Percentiles rank a stretch among this genome's conserved stretches.
Evolutionary conservation across 2,329 filamentous ascomycete genomes (phyloP).

Genomic region (Colletotrichum tamarilloi): DNA sequence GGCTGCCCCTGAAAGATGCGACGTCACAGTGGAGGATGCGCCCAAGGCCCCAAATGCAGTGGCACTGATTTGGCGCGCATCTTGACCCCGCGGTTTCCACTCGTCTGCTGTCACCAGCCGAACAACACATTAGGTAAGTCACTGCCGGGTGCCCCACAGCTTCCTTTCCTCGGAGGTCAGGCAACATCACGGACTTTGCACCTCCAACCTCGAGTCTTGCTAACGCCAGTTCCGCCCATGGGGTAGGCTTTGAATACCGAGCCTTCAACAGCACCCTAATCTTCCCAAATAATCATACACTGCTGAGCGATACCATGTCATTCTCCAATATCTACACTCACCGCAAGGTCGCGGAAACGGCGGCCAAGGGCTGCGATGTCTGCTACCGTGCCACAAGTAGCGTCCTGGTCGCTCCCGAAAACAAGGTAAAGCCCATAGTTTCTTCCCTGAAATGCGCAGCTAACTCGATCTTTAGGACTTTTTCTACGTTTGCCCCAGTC

Average conservation of each 20-base stretch:
- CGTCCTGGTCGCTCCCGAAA: constrained; percentile 89
- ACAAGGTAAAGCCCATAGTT: constrained; percentile 70
- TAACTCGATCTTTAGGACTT: constrained; percentile 69
- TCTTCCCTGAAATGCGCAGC: no score
- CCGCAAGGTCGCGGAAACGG: constrained; percentile 86
- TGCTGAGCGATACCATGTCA: constrained; percentile 50
- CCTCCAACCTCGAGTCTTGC: neutral
- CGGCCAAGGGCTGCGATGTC: constrained; percentile 86
- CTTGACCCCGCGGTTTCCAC: constrained; percentile 22
- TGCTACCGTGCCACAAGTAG: constrained; percentile 91
- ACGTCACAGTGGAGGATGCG: constrained; percentile 31
- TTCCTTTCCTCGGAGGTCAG: neutral
- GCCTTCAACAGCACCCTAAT: neutral
- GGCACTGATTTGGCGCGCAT: neutral
- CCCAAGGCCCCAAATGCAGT: neutral
- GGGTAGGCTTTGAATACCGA: neutral
- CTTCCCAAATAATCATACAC: neutral
- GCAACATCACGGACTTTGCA: neutral
- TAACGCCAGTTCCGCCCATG: neutral
- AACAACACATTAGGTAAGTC: neutral
- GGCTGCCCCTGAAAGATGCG: constrained; percentile 13
- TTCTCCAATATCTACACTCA: constrained; percentile 87
- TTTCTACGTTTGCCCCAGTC: constrained; percentile 88
- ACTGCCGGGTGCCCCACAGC: neutral
- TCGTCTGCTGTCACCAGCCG: neutral